phyloP scores from a whole-genome alignment of 2,329 filamentous ascomycete species.

The Pseudopyricularia cyperi region DNA sequence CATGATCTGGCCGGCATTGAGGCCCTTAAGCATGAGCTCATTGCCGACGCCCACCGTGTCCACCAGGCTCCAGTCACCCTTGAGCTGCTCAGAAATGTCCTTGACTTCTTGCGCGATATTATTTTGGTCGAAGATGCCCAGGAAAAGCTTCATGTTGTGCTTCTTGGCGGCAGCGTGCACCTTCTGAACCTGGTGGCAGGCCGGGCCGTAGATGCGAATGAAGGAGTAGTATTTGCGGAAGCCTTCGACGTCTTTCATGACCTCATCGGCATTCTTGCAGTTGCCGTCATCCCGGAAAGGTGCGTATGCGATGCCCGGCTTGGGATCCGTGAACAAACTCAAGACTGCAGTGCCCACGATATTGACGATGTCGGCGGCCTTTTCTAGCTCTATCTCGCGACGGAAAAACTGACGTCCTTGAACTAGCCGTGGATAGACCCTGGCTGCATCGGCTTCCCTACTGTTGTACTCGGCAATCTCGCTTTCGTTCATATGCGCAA shows the following conservation, averaged over 20 bases:
- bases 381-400: neutral
- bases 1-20: constrained; percentile 30
- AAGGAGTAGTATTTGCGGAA: constrained; percentile 9
- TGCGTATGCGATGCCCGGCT: neutral
- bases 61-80: constrained; percentile 53
- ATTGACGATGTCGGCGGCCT: too few relatives aligned
- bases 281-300: neutral
- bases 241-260: constrained; percentile 22
- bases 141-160: constrained; percentile 58
- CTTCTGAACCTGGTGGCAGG: constrained; percentile 55
- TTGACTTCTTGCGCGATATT: constrained; percentile 42
- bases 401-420: neutral
- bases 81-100: constrained; percentile 44
- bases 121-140: constrained; percentile 48
- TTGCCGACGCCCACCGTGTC: constrained; percentile 69
- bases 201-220: constrained; percentile 1
- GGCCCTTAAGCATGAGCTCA: constrained; percentile 50
- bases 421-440: neutral
- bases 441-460: neutral
- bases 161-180: constrained; percentile 49
- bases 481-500: neutral
- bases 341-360: neutral
- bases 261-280: constrained; percentile 17
- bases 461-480: neutral
- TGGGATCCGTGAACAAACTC: neutral